Conservation (phyloP, 345 rosid genomes). For the Pistacia integerrima region DNA sequence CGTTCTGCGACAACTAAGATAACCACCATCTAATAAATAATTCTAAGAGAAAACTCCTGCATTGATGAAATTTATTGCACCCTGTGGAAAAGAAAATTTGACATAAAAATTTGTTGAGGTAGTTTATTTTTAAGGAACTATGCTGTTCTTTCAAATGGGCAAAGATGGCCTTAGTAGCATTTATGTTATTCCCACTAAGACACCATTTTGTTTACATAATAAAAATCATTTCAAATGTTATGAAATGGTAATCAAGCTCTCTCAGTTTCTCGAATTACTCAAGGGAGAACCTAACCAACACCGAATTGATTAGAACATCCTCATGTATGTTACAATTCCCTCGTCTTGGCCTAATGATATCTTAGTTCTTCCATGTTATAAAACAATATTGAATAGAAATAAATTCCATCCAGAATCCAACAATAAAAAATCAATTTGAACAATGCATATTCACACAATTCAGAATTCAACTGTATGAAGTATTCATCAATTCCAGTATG, state of each 20-base stretch:
- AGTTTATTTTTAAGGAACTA: neutral
- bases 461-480: constrained; percentile 10
- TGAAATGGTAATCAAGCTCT: neutral
- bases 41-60: neutral
- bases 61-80: neutral
- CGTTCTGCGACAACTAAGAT: neutral
- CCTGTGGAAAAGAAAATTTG: neutral
- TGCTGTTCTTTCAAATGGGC: neutral
- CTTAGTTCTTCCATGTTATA: constrained; percentile 3
- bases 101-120: too few species aligned
- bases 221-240: neutral
- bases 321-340: neutral
- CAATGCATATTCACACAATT: neutral
- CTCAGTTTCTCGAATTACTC: neutral
- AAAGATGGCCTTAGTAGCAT: neutral
- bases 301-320: neutral
- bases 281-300: neutral
- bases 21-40: neutral
- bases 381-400: neutral
- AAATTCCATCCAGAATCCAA: neutral
- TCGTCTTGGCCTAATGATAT: neutral
- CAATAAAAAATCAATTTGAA: neutral
- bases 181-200: neutral
- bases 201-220: neutral
- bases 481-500: neutral